phyloP scores from a whole-genome alignment of 768 basidiomycete species.

The Hygrophoropsis aurantiaca region DNA sequence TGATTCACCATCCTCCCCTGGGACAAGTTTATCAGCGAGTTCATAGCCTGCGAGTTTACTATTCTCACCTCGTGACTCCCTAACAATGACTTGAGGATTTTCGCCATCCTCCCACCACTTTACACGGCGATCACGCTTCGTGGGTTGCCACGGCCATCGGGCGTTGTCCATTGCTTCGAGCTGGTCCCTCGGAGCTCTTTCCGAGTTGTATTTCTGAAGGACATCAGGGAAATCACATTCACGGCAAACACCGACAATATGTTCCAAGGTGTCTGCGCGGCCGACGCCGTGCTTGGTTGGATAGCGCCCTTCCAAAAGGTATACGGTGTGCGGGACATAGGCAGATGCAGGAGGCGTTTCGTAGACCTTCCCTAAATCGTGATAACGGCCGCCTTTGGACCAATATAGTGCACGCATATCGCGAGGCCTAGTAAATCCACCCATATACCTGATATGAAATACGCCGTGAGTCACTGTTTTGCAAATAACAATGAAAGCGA shows the following conservation, averaged over 20 bases:
- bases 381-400: constrained; percentile 35
- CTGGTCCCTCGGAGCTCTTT: constrained; percentile 6
- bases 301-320: constrained; percentile 36
- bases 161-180: constrained; percentile 38
- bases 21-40: not conserved
- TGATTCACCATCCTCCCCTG: not conserved
- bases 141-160: constrained; percentile 32
- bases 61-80: constrained; percentile 8
- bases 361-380: constrained; percentile 20
- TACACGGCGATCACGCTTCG: constrained; percentile 10
- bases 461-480: constrained; percentile 11
- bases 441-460: constrained; percentile 31
- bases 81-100: constrained; percentile 17
- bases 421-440: constrained; percentile 39
- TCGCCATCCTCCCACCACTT: constrained; percentile 30
- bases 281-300: constrained; percentile 27
- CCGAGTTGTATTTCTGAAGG: constrained; percentile 32
- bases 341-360: constrained; percentile 31
- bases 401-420: constrained; percentile 36
- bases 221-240: constrained; percentile 30
- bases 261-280: constrained; percentile 27
- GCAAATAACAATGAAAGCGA: not conserved
- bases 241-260: constrained; percentile 34
- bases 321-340: constrained; percentile 41
- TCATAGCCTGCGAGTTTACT: not conserved